Percentiles rank a stretch among this genome's conserved stretches.
Evolutionary conservation across 176 grass and related monocot species (phyloP).

Genomic region (Dendrocalamus sinicus): DNA sequence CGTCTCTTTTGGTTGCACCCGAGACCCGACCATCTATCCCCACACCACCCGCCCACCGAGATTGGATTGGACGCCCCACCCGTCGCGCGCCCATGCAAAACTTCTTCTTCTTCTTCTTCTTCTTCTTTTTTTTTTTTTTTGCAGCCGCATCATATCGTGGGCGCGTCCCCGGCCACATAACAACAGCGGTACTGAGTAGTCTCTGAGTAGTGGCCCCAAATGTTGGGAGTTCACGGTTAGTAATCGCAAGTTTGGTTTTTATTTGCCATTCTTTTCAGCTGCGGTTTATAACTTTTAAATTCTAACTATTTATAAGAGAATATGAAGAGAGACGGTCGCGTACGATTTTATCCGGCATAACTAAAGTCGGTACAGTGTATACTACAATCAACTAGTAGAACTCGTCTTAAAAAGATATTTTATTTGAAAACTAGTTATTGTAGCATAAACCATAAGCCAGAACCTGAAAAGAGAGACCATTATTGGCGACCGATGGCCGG

Average conservation of each 20-base stretch:
- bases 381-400: too few relatives aligned
- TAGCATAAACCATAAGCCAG: too few relatives aligned
- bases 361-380: too few relatives aligned
- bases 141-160: background rate
- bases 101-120: too few relatives aligned
- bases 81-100: background rate
- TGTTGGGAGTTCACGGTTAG: background rate
- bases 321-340: fast-evolving
- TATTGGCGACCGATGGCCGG: background rate
- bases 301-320: too few relatives aligned
- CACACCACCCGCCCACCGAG: background rate
- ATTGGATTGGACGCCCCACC: slow-evolving; percentile 25
- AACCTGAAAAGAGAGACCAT: too few relatives aligned
- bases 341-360: too few relatives aligned
- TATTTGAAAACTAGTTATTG: too few relatives aligned
- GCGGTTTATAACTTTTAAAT: too few relatives aligned
- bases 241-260: background rate
- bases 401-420: too few relatives aligned
- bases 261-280: too few relatives aligned
- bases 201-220: background rate
- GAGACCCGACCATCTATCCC: background rate
- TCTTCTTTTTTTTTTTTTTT: too few relatives aligned
- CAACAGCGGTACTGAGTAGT: background rate
- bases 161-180: background rate
- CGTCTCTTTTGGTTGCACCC: background rate